A percentile compares a stretch with the other conserved stretches of the same genome.
phyloP scores from a whole-genome alignment of 345 rosid genomes.

The Salix dunnii region DNA sequence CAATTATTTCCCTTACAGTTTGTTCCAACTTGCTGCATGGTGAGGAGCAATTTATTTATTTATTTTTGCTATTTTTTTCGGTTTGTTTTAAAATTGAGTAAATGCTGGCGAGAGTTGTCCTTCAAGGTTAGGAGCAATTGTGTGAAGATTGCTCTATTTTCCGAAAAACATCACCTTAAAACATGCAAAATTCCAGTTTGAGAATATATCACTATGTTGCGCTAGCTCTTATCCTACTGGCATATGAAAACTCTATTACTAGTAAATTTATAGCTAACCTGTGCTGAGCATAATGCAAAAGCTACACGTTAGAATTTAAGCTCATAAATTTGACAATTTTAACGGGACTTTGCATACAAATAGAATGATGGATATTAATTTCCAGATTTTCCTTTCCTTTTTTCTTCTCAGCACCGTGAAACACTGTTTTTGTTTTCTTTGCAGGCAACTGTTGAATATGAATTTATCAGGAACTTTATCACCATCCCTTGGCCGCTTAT shows the following conservation, averaged over 20 bases:
- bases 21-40: background rate
- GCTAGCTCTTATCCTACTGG: background rate
- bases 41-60: background rate
- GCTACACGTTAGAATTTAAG: background rate
- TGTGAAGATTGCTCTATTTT: background rate
- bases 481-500: slow-evolving; percentile 68
- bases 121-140: background rate
- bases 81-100: background rate
- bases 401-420: background rate
- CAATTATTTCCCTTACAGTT: background rate
- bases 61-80: background rate
- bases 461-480: slow-evolving; percentile 77
- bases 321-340: background rate
- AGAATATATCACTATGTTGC: background rate
- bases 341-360: background rate
- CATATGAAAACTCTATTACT: background rate
- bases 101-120: background rate
- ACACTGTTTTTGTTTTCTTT: slow-evolving; percentile 12
- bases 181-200: background rate
- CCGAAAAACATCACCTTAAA: background rate
- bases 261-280: background rate
- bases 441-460: slow-evolving; percentile 76
- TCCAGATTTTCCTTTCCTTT: background rate
- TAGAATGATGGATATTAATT: background rate
- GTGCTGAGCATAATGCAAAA: background rate